Evolutionary conservation across 202 grass and related monocot species (phyloP).

Genomic region (Schoenoplectus tabernaemontani): DNA sequence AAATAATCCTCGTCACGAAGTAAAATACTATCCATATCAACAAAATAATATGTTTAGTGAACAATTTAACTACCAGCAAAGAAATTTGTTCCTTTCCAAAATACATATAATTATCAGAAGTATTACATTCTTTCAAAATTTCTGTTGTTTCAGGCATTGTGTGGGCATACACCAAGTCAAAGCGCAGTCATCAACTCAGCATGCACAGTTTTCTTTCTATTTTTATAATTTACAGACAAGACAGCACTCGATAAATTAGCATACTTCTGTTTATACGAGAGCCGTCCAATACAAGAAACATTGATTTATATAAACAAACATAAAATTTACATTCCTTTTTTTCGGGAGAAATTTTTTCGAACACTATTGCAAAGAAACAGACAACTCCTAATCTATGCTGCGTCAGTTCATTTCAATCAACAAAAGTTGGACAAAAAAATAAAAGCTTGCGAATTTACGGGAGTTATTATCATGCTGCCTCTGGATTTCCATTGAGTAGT

Average conservation of each 20-base stretch:
- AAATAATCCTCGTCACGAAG: too few relatives aligned
- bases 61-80: too few relatives aligned
- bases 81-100: too few relatives aligned
- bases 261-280: not conserved
- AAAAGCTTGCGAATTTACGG: not conserved
- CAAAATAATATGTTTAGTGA: too few relatives aligned
- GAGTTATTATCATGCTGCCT: conserved; percentile 12
- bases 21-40: too few relatives aligned
- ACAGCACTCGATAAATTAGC: not conserved
- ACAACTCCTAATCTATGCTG: not conserved
- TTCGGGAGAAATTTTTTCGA: not conserved
- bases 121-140: too few relatives aligned
- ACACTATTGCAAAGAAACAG: conserved; percentile 5
- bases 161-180: too few relatives aligned
- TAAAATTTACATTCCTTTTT: not conserved
- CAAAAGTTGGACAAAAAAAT: not conserved
- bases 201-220: not conserved
- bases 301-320: not conserved
- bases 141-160: too few relatives aligned
- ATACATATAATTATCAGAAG: too few relatives aligned
- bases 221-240: not conserved
- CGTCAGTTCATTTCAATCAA: not conserved
- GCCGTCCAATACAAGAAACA: not conserved
- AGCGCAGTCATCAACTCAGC: not conserved
- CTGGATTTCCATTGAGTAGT: conserved; percentile 50